A percentile compares a stretch with the other conserved stretches of the same genome.
phyloP scores from a whole-genome alignment of 306 rosid genomes.

The Albizia julibrissin region DNA sequence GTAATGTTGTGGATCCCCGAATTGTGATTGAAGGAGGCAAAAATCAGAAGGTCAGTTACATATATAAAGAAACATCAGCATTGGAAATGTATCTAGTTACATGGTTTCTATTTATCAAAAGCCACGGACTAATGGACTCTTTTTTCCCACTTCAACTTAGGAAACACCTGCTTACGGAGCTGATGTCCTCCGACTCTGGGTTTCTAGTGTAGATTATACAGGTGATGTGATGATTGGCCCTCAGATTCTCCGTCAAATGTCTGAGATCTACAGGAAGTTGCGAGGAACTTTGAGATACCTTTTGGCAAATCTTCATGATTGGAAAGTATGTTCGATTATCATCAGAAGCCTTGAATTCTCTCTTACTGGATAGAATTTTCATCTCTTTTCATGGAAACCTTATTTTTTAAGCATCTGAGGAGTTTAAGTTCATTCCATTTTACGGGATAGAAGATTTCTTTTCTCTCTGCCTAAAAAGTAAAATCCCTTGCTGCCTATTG shows the following conservation, averaged over 20 bases:
- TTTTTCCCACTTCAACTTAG: constrained; percentile 46
- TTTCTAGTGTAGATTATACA: constrained; percentile 96
- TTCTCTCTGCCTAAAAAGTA: constrained; percentile 1
- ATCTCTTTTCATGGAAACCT: constrained; percentile 3
- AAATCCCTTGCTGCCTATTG: constrained; percentile 24
- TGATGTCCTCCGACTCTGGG: constrained; percentile 96
- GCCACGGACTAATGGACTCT: constrained; percentile 15
- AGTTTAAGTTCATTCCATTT: constrained; percentile 17
- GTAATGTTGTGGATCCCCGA: constrained; percentile 90
- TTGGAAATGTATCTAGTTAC: constrained; percentile 4
- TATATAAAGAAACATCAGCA: constrained; percentile 4
- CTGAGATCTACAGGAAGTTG: constrained; percentile 90
- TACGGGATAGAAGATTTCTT: not conserved
- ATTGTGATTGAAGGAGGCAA: constrained; percentile 94
- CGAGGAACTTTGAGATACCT: constrained; percentile 98
- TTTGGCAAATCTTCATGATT: constrained; percentile 96
- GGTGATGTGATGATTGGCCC: constrained; percentile 87
- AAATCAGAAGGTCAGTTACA: constrained; percentile 72
- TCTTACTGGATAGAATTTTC: not conserved
- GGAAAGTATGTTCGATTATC: constrained; percentile 66
- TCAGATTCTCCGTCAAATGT: constrained; percentile 97
- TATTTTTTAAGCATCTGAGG: constrained; percentile 38
- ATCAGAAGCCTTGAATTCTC: not conserved
- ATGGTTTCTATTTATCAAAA: constrained; percentile 30
- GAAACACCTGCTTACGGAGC: constrained; percentile 97